phyloP scores from a whole-genome alignment of 345 rosid species.

The Leavenworthia alabamica region DNA sequence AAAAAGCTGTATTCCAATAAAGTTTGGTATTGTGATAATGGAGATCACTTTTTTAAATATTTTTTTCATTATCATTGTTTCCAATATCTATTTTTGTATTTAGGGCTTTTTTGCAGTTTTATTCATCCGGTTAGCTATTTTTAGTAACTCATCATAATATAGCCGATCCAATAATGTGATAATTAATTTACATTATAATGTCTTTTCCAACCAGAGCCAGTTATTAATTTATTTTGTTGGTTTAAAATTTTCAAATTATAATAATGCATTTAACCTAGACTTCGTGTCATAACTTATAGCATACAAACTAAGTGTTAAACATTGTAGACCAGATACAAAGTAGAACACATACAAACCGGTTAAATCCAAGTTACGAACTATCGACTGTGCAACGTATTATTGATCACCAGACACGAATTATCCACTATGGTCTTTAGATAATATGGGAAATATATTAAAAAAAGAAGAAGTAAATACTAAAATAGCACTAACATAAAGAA shows the following conservation, averaged over 20 bases:
- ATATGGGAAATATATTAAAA: constrained; percentile 2
- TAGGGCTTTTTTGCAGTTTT: not conserved
- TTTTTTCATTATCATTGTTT: not conserved
- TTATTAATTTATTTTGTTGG: not conserved
- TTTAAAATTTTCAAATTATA: not conserved
- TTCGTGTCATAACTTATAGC: constrained; percentile 7
- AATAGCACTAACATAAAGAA: not conserved
- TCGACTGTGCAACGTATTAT: constrained; percentile 23
- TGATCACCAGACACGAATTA: constrained; percentile 27
- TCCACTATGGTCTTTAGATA: constrained; percentile 12
- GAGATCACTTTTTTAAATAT: not conserved
- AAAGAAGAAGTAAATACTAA: not conserved
- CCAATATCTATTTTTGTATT: not conserved
- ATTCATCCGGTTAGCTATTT: not conserved
- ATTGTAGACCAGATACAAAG: constrained; percentile 10
- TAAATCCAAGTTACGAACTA: constrained; percentile 19
- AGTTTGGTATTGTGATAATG: not conserved
- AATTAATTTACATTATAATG: not conserved
- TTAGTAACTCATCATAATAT: not conserved
- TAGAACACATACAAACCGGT: constrained; percentile 14
- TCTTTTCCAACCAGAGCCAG: not conserved
- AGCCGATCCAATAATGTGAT: not conserved
- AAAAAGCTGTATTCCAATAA: not conserved
- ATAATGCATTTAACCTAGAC: constrained; percentile 23
- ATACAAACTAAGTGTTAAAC: constrained; percentile 21